These are phyloP conservation scores for Ganoderma multipileum DNA, from an alignment of 1,284 basidiomycete species.

Conservation along the genomic window DNA sequence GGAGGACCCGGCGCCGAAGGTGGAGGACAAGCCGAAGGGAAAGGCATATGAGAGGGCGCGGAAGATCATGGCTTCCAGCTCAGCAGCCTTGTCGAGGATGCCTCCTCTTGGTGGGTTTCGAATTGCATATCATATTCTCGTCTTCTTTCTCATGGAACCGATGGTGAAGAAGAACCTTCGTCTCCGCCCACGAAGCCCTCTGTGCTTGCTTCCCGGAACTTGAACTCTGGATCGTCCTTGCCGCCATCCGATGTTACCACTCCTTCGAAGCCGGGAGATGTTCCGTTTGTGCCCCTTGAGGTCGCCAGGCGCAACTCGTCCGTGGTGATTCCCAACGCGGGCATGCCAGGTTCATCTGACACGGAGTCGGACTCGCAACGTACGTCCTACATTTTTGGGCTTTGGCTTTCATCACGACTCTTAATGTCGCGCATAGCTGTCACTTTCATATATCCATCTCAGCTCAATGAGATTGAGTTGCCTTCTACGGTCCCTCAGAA, in stretches of 20 bases:
- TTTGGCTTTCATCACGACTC: not conserved
- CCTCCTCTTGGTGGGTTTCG: not conserved
- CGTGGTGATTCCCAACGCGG: constrained; percentile 8
- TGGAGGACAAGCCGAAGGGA: not conserved
- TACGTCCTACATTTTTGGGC: not conserved
- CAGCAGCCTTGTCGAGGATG: not conserved
- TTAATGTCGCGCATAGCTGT: constrained; percentile 12
- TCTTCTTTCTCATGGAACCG: not conserved
- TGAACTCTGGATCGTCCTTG: constrained; percentile 35
- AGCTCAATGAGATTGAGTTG: constrained; percentile 7
- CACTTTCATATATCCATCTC: constrained; percentile 20
- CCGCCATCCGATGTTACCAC: constrained; percentile 16
- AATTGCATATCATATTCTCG: not conserved
- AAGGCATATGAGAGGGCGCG: not conserved
- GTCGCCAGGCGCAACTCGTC: not conserved
- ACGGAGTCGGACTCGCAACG: constrained; percentile 29
- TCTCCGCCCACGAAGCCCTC: not conserved
- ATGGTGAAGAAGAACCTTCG: constrained; percentile 36
- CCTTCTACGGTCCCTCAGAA: constrained; percentile 18
- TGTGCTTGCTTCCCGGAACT: constrained; percentile 13
- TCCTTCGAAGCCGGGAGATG: constrained; percentile 3
- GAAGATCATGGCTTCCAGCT: not conserved
- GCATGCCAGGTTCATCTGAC: constrained; percentile 20
- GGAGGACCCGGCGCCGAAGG: constrained; percentile 40
- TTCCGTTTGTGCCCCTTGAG: not conserved